Conservation (phyloP, 202 grass and related monocot genomes). For the Dendrocalamus latiflorus region DNA sequence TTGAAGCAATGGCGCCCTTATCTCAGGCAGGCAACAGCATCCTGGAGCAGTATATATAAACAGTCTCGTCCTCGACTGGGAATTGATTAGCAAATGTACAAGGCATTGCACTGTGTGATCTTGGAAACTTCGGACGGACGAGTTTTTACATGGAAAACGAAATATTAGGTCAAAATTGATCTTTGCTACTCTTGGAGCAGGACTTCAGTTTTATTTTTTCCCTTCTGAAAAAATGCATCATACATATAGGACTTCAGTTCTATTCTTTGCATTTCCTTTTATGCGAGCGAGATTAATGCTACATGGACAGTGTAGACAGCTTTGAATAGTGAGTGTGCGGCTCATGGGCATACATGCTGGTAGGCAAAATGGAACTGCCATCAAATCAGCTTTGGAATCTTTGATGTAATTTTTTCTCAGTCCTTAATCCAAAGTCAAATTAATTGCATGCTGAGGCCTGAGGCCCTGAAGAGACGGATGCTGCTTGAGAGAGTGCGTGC, state of each 20-base stretch:
- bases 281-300: neutral
- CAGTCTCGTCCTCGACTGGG: neutral
- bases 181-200: neutral
- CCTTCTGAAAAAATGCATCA: neutral
- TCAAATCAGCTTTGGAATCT: slow-evolving; percentile 34
- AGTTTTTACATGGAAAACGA: neutral
- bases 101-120: neutral
- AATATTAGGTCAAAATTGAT: neutral
- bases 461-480: neutral
- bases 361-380: slow-evolving; percentile 29
- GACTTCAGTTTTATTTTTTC: neutral
- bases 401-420: neutral
- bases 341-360: neutral
- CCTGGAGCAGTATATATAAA: neutral
- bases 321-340: slow-evolving; percentile 30
- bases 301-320: neutral
- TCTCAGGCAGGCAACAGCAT: neutral
- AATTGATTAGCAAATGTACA: slow-evolving; percentile 6
- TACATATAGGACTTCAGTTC: no score
- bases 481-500: neutral
- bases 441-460: neutral
- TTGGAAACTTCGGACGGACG: neutral
- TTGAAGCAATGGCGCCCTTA: neutral
- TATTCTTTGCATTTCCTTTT: neutral
- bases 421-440: neutral